Conservation (phyloP, 306 rosid species). For the Cyclanthera cordifolia region DNA sequence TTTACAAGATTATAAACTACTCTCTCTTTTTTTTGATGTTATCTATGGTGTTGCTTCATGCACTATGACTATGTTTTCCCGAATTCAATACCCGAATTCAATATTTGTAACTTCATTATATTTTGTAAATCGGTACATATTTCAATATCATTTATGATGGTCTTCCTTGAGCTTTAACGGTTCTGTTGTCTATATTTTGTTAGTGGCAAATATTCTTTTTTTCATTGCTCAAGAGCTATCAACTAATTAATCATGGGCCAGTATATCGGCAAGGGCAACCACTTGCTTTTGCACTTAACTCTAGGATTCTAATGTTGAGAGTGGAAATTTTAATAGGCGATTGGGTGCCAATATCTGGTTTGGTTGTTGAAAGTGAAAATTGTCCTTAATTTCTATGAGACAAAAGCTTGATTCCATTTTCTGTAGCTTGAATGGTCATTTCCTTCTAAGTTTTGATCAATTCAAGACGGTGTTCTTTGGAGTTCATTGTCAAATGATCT, state of each 20-base stretch:
- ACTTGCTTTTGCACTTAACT: conserved; percentile 9
- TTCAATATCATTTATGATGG: not conserved
- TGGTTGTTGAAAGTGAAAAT: not conserved
- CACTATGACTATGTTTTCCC: not conserved
- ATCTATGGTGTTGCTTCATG: conserved; percentile 1
- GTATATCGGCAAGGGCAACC: no score
- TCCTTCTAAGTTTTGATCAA: not conserved
- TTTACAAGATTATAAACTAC: conserved; percentile 31
- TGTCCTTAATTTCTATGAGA: not conserved
- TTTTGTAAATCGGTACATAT: conserved; percentile 5
- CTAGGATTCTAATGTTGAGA: not conserved
- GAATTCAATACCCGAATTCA: not conserved
- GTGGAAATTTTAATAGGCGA: not conserved
- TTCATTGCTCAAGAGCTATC: no score
- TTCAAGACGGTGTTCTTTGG: not conserved
- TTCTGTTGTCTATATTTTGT: not conserved
- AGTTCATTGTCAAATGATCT: not conserved
- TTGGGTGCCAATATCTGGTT: not conserved
- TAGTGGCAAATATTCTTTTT: not conserved
- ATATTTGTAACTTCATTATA: conserved; percentile 2
- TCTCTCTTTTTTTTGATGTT: not conserved
- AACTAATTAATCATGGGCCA: no score
- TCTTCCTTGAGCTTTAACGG: not conserved
- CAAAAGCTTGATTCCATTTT: conserved; percentile 1
- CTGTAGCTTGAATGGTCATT: not conserved